Base-by-base conservation (phyloP, 106 monocot genomes). In the Phalaenopsis aphrodite region DNA sequence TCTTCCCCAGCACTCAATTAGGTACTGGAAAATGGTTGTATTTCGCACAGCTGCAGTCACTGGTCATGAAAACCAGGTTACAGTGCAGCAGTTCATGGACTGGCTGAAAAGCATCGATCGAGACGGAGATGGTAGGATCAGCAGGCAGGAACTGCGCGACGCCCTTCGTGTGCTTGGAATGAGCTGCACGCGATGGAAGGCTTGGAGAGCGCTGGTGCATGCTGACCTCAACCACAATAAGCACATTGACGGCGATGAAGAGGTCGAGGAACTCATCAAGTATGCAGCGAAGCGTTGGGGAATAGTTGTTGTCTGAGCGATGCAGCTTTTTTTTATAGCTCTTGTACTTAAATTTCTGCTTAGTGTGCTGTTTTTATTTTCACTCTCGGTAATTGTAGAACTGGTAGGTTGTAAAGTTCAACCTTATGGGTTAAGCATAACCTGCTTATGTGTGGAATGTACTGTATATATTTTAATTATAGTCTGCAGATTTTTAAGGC, bases 221-320 rank as follows among this genome's bases (percentile, higher is more conserved):
- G 78, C 81, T 2, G 85, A 82, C 74, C 78, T 85, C 41, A 77
- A 85, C 78, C 30, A 4, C 10, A 75, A 75, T 39, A 55, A 56
- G 17, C 17, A 14, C 21, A 66, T 85, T n/a, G 82, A 78, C 3
- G 78, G 85, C 39, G 74, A 82, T 8, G 4, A 4, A 0, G 85
- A 85, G 74, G n/a, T 78, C 30, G 78, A 78, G 15, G 73, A 85
- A 75, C 78, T 85, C 43, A 23, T 78, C 36, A 77, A 79, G 15
- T 85, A 85, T 79, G 85, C 75, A 18, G 23, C 16, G 3, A 78
- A 55, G 56, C 39, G 39, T 39, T 57, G 78, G 78, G 78, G 69
- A 3, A 69, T 69, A 15, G 8, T 14, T 14, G 39, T 36, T 21
- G 38, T 39, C 69, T 69, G 69, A 69, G 69, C 11, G 4, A 14